These are phyloP conservation scores for Pseudogymnoascus destructans DNA, from an alignment of 2,329 filamentous ascomycete species.

Conservation along the genomic window DNA sequence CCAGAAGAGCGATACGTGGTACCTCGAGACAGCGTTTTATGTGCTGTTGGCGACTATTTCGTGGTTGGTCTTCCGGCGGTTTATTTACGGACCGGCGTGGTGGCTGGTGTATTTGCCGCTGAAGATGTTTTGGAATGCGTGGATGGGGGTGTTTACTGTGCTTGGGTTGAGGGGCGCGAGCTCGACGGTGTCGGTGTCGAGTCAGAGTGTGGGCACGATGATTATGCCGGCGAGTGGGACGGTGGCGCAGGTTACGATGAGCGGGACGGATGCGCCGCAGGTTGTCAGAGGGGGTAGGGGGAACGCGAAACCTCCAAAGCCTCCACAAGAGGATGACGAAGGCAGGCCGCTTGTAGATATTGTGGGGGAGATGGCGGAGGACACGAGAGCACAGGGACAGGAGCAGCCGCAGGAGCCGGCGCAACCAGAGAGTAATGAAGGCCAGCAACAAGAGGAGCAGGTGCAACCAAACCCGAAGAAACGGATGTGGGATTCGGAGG, in stretches of 20 bases:
- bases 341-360: slow-evolving; percentile 35
- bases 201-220: slow-evolving; percentile 10
- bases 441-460: slow-evolving; percentile 20
- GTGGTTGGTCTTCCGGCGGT: slow-evolving; percentile 76
- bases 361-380: slow-evolving; percentile 41
- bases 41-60: slow-evolving; percentile 61
- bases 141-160: slow-evolving; percentile 41
- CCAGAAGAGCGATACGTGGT: slow-evolving; percentile 97
- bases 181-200: slow-evolving; percentile 17
- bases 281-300: slow-evolving; percentile 13
- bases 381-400: slow-evolving; percentile 16
- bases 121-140: slow-evolving; percentile 48
- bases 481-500: slow-evolving; percentile 44
- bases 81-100: slow-evolving; percentile 81
- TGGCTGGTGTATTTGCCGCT: slow-evolving; percentile 78
- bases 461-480: slow-evolving; percentile 43
- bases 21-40: slow-evolving; percentile 80
- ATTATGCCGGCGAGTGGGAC: neutral
- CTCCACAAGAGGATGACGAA: slow-evolving; percentile 27
- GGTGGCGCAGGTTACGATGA: slow-evolving; percentile 9
- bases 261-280: slow-evolving; percentile 18
- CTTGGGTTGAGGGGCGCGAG: slow-evolving; percentile 30
- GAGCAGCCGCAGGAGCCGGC: slow-evolving; percentile 9
- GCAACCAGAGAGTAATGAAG: slow-evolving; percentile 4
- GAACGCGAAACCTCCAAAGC: slow-evolving; percentile 31